Evolutionary conservation across 768 basidiomycete genomes (phyloP), one percentile per base, ranked within the genome.

Genomic region (Pleurotus cornucopiae): DNA sequence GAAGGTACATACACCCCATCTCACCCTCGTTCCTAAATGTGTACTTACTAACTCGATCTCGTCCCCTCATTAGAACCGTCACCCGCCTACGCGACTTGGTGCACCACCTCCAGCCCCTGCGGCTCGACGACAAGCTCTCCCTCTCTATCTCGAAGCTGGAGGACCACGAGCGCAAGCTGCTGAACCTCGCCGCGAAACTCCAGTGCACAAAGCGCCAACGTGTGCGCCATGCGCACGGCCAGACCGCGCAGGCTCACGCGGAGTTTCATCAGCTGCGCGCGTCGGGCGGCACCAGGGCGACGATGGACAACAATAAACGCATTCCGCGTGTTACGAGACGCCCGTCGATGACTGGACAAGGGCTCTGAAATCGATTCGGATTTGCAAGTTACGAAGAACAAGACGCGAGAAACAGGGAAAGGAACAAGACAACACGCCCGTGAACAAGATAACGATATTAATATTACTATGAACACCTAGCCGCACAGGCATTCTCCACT

Each of bases 111-210:
- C 18, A 57, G 21, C 18, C 21, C 54, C 18, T 49, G 61, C 6
- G 46, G 56, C 14, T 63, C 46, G 16, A 41, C 46, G 6, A 65
- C 26, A 71, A 69, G 53, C 60, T 64, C 12, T 61, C 57, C 16
- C 61, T 60, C 45, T 63, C 70, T 26, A 60, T 72, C 37, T 58
- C 63, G 41, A 76, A 75, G 66, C 61, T 74, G 53, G 63, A 66
- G 53, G 66, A 75, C 61, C 73, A 74, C 64, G 74, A 75, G 61
- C 58, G 59, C 49, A 76, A 76, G 59, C 58, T 75, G 53, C 60
- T 62, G 39, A 69, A 75, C 62, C 66, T 76, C 30, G 65, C 69
- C 44, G 65, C 67, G 54, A 73, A 74, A 57, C 71, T 71, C 61
- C 65, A 62, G 74, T 71, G 56, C 38, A 69, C 64, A 46, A 46